Base-by-base conservation (phyloP, 2,329 filamentous ascomycete genomes). In the Teratosphaeria viscida region DNA sequence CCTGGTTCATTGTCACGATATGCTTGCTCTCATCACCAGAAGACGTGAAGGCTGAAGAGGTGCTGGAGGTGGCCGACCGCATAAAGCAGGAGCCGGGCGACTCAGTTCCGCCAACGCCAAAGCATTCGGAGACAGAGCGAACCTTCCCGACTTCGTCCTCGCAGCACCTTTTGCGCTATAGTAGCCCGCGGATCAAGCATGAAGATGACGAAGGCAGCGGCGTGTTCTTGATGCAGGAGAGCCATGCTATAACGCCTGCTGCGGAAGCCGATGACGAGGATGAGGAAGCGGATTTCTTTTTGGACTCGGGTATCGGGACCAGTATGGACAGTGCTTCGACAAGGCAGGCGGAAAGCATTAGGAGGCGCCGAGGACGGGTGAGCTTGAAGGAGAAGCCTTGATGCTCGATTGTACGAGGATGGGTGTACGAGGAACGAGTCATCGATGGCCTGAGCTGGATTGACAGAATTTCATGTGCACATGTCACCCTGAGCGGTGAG, bases 1-100 rank as follows among this genome's bases (percentile, higher is more conserved):
- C 82, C 0, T 95, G 89, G 87, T 71, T 81, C 16, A 29, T 56
- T 1, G 66, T 89, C 23, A 77, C 72, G 8, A 76, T 76, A 37
- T 52, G 68, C 79, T 53, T 68, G 66, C 43, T 56, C 54, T 29
- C 29, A 26, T 7, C 52, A 58, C 52, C 39, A 49, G 60, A 58
- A 47, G 55, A 55, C 14, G 58, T 58, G 26, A 64, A 67, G 29
- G 62, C 60, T 5, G 62, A 68, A 29, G 56, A 62, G 39, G 23
- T 61, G 29, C 55, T 63, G 34, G 58, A 61, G 35, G 56, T 52
- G 14, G 57, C 60, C 60, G n/a, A 59, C 34, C 60, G 63, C 7
- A 63, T 68, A 58, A 69, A 70, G 29, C 59, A 62, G 11, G 63
- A 73, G 64, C 56, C 52, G 8, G 65, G 66, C 3, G 68, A 68